Base-by-base conservation (phyloP, 2,329 filamentous ascomycete genomes). In the Alternaria triticimaculans region DNA sequence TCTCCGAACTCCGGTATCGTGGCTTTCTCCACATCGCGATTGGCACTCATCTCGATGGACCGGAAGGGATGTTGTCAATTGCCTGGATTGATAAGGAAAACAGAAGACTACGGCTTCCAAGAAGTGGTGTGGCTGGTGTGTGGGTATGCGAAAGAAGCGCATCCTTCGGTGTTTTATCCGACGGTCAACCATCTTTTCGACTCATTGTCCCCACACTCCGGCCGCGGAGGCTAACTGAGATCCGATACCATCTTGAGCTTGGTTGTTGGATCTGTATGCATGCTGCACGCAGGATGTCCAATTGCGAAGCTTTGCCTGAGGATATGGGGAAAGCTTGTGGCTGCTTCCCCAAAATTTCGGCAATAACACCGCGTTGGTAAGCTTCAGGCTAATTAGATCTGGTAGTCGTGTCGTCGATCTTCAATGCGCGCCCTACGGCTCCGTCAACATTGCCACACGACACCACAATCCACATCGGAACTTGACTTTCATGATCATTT, bases 211-310 rank as follows among this genome's bases (percentile, higher is more conserved):
- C 60, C 65, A 57, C 48, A 44, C 67, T 48, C 66, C 69, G 70
- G 69, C 67, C 67, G 70, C 69, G 70, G 70, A 72, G 46, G 33
- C 70, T 71, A 72, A 58, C 60, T 55, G 5, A 23, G 21, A 50
- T 54, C 9, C 53, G 58, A 48, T 41, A 8, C 21, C 53, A n/a
- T 43, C 12, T 50, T 33, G 5, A 28, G 46, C n/a, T 18, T 55
- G 43, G 43, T 12, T 26, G 33, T 26, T 28, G 20, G 14, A 20
- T 55, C 41, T 15, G 55, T 49, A 50, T 60, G 57, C 49, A 48
- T 30, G 26, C 23, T 46, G 57, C 21, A 21, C 20, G 8, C 8
- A 5, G 7, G 15, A 49, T 50, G 43, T 33, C 58, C 54, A 58
- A 51, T 58, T 12, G 55, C 30, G 48, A 28, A 55, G 59, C 46